phyloP scores from a whole-genome alignment of 352 stramenopile species.

The Thraustochytrium striatum region DNA sequence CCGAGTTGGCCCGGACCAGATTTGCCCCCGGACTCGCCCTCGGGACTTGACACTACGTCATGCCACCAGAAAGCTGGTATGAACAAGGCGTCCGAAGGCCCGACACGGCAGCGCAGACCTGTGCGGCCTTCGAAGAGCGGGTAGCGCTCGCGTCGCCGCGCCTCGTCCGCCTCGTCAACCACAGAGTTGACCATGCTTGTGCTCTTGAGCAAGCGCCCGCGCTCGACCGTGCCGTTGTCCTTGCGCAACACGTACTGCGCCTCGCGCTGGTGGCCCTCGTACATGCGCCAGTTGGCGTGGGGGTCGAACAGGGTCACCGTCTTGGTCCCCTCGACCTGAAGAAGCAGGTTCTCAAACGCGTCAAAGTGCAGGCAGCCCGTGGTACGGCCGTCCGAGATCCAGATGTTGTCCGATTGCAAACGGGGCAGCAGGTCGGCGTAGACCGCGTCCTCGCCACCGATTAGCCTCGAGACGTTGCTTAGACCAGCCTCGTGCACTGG shows the following conservation, averaged over 20 bases:
- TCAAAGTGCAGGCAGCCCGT: constrained; percentile 53
- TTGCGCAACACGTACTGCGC: constrained; percentile 18
- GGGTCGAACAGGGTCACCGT: constrained; percentile 47
- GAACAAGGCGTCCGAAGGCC: not conserved
- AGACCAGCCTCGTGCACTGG: not conserved
- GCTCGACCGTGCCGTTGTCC: not conserved
- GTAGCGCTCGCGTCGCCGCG: too few relatives aligned
- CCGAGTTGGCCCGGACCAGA: too few relatives aligned
- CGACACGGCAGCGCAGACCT: not conserved
- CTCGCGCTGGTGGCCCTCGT: constrained; percentile 53
- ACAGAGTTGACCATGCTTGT: constrained; percentile 54
- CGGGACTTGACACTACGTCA: constrained; percentile 46
- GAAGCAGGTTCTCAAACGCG: constrained; percentile 52
- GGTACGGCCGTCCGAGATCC: constrained; percentile 53
- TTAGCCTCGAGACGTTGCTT: not conserved
- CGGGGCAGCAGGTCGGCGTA: not conserved
- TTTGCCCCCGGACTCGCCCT: too few relatives aligned
- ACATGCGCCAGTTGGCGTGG: constrained; percentile 34
- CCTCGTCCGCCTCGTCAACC: constrained; percentile 20
- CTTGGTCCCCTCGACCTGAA: constrained; percentile 50
- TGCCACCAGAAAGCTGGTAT: constrained; percentile 54
- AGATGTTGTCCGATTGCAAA: constrained; percentile 44
- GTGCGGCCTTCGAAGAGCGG: too few relatives aligned
- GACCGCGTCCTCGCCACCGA: not conserved
- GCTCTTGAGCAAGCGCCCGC: constrained; percentile 32